Evolutionary conservation across 176 grass and related monocot species (phyloP), one percentile per base, ranked within the genome.

Genomic region (Lolium rigidum): DNA sequence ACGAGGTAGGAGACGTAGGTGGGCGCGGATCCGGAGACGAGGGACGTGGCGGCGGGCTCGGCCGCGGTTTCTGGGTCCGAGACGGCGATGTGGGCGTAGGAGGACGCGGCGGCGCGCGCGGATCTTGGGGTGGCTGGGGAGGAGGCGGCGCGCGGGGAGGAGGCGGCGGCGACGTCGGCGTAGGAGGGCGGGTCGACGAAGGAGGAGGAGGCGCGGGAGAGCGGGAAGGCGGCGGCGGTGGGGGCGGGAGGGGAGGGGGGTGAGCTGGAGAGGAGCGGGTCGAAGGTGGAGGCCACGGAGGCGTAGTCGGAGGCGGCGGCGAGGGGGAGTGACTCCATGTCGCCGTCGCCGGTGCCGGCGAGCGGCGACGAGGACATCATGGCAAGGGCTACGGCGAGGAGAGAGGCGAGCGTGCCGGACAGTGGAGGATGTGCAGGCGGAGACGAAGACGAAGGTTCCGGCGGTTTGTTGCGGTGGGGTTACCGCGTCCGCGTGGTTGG

Each of bases 181-280:
- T 96, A 96, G 82, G 97, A 98, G 20, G 97, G 97, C 1, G 97
- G 97, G 60, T 98, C 94, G 1, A 98, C 91, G 78, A 96, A 98
- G 59, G 93, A 94, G 71, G 93, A 94, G 16, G 90, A 90, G 37
- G 85, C 85, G 15, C 87, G 74, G 47, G 90, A 79, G 74, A 87
- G 87, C 9, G 87, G 65, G 82, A 85, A 75, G 39, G 84, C 63
- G 43, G 69, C 46, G 28, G 79, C 56, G 41, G 69, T 25, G 28
- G 80, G 81, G 65, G 51, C 2, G 68, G 79, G 77, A 70, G 89
- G 77, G 64, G 82, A 88, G 12, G 39, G 69, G 44, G 80, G 90
- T 10, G 83, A 77, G 56, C 67, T 67, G 16, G 86, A 90, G 76
- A 84, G 69, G 77, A 86, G 83, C 18, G 85, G 86, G 24, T 88